Percentiles rank a stretch among this genome's conserved stretches.
Evolutionary conservation across 306 rosid species (phyloP).

Genomic region (Rubus parviflorus): DNA sequence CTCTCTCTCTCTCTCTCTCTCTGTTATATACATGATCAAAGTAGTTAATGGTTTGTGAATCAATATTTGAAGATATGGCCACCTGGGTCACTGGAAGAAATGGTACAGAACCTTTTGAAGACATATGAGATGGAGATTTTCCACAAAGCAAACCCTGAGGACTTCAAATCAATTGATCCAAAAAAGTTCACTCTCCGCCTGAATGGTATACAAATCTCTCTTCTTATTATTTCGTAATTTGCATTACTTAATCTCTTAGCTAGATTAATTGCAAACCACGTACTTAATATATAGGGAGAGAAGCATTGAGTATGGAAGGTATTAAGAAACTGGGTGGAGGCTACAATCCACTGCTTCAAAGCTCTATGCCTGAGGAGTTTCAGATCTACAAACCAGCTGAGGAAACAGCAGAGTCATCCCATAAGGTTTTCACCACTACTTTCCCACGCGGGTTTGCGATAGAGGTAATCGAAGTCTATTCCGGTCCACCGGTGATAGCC

Average conservation of each 20-base stretch:
- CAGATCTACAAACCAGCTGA: slow-evolving; percentile 46
- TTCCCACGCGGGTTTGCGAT: slow-evolving; percentile 71
- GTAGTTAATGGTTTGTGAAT: too few species aligned
- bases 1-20: neutral
- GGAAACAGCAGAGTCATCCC: slow-evolving; percentile 57
- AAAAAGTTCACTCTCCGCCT: slow-evolving; percentile 42
- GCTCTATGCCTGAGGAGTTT: slow-evolving; percentile 48
- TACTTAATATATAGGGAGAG: slow-evolving; percentile 44
- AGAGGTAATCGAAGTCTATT: slow-evolving; percentile 49
- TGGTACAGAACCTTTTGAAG: slow-evolving; percentile 53
- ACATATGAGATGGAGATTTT: slow-evolving; percentile 65
- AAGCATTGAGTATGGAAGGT: slow-evolving; percentile 37
- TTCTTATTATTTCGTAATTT: neutral
- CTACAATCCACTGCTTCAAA: slow-evolving; percentile 48
- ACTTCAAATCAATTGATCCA: slow-evolving; percentile 43
- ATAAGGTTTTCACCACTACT: slow-evolving; percentile 45
- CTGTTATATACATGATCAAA: too few species aligned
- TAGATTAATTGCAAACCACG: neutral
- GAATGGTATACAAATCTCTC: slow-evolving; percentile 37
- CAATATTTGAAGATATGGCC: slow-evolving; percentile 50
- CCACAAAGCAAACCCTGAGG: slow-evolving; percentile 35
- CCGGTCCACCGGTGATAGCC: slow-evolving; percentile 58
- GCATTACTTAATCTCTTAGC: neutral
- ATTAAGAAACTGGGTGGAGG: slow-evolving; percentile 56
- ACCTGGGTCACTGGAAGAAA: slow-evolving; percentile 53